Conservation (phyloP, 2,329 filamentous ascomycete genomes). For the Teratosphaeriaceae sp. region DNA sequence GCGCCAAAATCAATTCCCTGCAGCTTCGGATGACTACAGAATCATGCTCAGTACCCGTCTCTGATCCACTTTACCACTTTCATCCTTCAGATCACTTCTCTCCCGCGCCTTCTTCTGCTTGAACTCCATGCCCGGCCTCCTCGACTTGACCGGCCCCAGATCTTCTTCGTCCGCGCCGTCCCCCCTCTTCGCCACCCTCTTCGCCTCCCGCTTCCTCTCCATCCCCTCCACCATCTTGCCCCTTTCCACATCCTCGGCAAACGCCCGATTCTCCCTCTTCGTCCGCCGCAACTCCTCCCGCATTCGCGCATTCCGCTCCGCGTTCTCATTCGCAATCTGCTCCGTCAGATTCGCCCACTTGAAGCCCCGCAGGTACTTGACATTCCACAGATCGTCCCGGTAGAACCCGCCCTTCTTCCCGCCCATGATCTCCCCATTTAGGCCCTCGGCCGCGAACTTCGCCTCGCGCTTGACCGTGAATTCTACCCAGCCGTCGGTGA, state of each 20-base stretch:
- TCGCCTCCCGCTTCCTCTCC: constrained; percentile 48
- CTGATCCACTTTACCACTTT: constrained; percentile 6
- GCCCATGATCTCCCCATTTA: constrained; percentile 73
- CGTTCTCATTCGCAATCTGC: constrained; percentile 75
- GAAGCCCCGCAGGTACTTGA: constrained; percentile 75
- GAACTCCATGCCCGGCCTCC: constrained; percentile 45
- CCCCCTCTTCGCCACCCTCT: too few species aligned
- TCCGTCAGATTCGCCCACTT: constrained; percentile 70
- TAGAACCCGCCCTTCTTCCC: constrained; percentile 81
- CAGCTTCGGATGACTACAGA: neutral
- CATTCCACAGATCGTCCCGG: constrained; percentile 79
- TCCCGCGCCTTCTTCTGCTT: constrained; percentile 48
- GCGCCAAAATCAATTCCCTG: neutral
- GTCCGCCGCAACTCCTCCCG: constrained; percentile 70
- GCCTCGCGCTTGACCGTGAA: constrained; percentile 70
- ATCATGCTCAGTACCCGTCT: constrained; percentile 14
- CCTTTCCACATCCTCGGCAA: constrained; percentile 70
- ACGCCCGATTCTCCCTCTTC: constrained; percentile 73
- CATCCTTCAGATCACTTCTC: too few species aligned
- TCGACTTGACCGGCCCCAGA: constrained; percentile 26
- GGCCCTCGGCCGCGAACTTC: constrained; percentile 65
- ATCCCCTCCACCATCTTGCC: constrained; percentile 75
- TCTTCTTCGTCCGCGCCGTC: too few species aligned
- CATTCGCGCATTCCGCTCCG: constrained; percentile 68
- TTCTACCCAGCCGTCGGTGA: constrained; percentile 81